Evolutionary conservation across 179 eudicot genomes (phyloP), one percentile per base, ranked within the genome.

Genomic region (Beta lomatogona): DNA sequence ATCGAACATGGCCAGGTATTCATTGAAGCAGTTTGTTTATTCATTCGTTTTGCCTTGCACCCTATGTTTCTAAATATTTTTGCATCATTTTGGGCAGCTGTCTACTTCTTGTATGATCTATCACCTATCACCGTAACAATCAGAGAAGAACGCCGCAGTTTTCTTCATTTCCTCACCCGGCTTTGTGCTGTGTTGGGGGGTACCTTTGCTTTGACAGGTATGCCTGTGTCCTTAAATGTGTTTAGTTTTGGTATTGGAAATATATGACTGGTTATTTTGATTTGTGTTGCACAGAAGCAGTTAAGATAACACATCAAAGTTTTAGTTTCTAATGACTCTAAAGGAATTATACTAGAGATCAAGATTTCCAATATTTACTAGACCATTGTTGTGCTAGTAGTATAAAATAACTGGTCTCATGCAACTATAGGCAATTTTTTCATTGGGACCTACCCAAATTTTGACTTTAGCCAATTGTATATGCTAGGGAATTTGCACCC

Each of bases 101-200:
- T 94, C 41, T 96, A 94, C 91, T 94, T 96, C 75, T 81, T 96
- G 88, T 96, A 96, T 87, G 99, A 96, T 88, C 82, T 94, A 83
- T 96, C 99, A 31, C 99, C 99, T 61, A 96, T 96, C 82, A 94
- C 97, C 45, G 99, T 94, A 78, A 96, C 98, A 74, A 96, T 96
- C 81, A 92, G 85, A 82, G 99, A 96, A 83, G 98, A 96, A 82
- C 93, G 98, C 55, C 98, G 96, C 79, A 96, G 95, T 85, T 96
- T 96, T 83, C 98, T 96, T 77, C 99, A 96, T 86, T 92, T 96
- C 87, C 87, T 96, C 79, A 96, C 99, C 65, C 93, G 99, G 73
- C 93, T 96, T 75, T 92, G 97, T 91, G 99, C 99, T 53, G 98
- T 96, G 73, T 86, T 96, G 75, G 99, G 99, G 73, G 99, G 99